These are phyloP conservation scores for Coccinonectria pachysandricola DNA, from an alignment of 2,329 filamentous ascomycete genomes.

Conservation along the genomic window DNA sequence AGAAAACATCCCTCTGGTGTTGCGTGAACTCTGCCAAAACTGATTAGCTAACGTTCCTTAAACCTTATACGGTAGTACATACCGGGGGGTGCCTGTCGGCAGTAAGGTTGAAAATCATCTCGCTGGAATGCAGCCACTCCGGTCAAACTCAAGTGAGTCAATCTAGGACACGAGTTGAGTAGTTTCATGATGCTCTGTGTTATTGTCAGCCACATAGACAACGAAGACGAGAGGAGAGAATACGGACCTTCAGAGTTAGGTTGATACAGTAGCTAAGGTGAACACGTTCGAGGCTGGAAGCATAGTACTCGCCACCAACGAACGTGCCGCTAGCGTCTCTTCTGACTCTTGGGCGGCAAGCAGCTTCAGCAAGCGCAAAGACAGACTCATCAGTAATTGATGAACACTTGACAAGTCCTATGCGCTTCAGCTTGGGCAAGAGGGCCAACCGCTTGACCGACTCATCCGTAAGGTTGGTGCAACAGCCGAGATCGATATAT, in stretches of 20 bases:
- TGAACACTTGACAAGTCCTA: slow-evolving; percentile 89
- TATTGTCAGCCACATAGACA: slow-evolving; percentile 8
- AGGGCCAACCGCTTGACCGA: slow-evolving; percentile 77
- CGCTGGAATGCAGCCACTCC: slow-evolving; percentile 85
- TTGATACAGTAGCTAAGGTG: slow-evolving; percentile 92
- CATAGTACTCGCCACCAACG: slow-evolving; percentile 42
- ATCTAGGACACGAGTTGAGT: slow-evolving; percentile 79
- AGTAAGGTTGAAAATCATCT: slow-evolving; percentile 75
- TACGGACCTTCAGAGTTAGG: slow-evolving; percentile 65
- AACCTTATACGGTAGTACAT: slow-evolving; percentile 16
- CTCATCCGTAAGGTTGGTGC: slow-evolving; percentile 73
- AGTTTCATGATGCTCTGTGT: slow-evolving; percentile 76
- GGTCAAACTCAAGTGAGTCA: slow-evolving; percentile 90
- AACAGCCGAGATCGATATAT: slow-evolving; percentile 97
- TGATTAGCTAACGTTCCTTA: slow-evolving; percentile 14
- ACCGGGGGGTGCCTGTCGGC: slow-evolving; percentile 72
- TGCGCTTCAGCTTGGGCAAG: slow-evolving; percentile 86
- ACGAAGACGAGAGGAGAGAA: background rate
- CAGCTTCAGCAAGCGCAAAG: slow-evolving; percentile 66
- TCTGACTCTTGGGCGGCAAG: slow-evolving; percentile 39
- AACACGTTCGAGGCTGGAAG: slow-evolving; percentile 73
- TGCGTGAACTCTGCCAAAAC: slow-evolving; percentile 71
- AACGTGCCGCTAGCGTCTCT: slow-evolving; percentile 38
- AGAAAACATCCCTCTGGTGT: slow-evolving; percentile 91
- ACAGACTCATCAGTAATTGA: slow-evolving; percentile 87